Conservation (phyloP, 371 early-diverging fungal species). For the Mortierella sp. region DNA sequence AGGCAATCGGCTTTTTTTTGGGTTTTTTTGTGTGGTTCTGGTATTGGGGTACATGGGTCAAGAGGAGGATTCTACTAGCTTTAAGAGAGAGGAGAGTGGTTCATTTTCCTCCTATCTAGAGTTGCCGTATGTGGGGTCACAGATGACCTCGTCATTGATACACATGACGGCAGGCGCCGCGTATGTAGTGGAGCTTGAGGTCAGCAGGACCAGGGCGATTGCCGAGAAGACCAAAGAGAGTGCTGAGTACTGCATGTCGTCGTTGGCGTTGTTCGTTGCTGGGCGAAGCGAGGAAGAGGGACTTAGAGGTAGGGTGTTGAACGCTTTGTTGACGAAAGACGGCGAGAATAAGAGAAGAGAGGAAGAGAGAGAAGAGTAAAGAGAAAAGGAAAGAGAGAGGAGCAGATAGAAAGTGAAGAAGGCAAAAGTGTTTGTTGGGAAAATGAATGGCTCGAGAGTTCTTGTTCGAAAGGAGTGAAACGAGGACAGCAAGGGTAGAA, state of each 20-base stretch:
- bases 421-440: background rate
- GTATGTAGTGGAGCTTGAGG: background rate
- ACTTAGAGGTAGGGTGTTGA: background rate
- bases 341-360: background rate
- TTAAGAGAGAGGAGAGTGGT: background rate
- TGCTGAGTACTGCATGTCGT: conserved; percentile 4
- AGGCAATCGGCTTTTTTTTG: too few species aligned
- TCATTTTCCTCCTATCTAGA: background rate
- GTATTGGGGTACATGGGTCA: background rate
- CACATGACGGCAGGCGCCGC: conserved; percentile 20
- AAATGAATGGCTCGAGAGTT: background rate
- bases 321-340: background rate
- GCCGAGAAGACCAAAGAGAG: conserved; percentile 4
- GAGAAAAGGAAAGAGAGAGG: background rate
- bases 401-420: background rate
- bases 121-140: background rate
- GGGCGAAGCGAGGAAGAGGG: background rate
- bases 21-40: too few species aligned
- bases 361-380: background rate
- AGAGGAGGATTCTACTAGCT: background rate
- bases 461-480: background rate
- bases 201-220: conserved; percentile 3
- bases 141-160: conserved; percentile 9
- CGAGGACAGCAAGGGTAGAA: background rate
- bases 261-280: too few species aligned